Base-by-base conservation (phyloP, 768 basidiomycete genomes). In the Mycena rosella region DNA sequence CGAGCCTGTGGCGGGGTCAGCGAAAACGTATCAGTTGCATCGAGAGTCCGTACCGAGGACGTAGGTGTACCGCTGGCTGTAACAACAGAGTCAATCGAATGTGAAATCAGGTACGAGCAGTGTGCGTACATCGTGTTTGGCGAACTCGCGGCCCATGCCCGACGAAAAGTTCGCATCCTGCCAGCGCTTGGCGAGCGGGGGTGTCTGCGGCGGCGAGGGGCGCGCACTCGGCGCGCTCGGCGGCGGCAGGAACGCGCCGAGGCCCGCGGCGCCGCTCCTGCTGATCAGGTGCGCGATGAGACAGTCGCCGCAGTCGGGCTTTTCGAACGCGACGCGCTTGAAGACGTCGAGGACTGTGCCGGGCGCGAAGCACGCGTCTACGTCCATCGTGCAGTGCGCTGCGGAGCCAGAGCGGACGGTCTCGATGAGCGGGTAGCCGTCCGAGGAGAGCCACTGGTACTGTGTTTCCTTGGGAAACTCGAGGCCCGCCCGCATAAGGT, bases 261-360 rank as follows among this genome's bases (percentile, higher is more conserved):
- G 56, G 27, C 70, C 70, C n/a, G 27, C 22, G 3, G 58, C 22
- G 27, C 67, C 70, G 38, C 67, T 71, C 26, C 22, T 42, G 8
- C 26, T 44, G 26, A 71, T 53, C n/a, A 71, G 22, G 56, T 68
- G 66, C 32, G 63, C 58, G 52, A 71, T 71, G 17, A 71, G n/a
- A 34, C 70, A 71, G 51, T 71, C 70, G 15, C 70, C 70, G 52
- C 67, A 71, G 0, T 62, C 55, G 27, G 63, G 67, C 34, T 45
- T 14, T 51, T 71, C 67, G 32, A 71, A 71, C 63, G 70, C 59
- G 2, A 71, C 67, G 27, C 63, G 70, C n/a, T n/a, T 36, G 34
- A 65, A 68, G 5, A 71, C 30, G 1, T 65, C 70, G 22, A 68
- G 48, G 45, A 55, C 10, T 1, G 53, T n/a, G 8, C 29, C 44